A percentile compares a stretch with the other conserved stretches of the same genome.
phyloP scores from a whole-genome alignment of 2,329 filamentous ascomycete genomes.

The Trichoderma semiorbis region DNA sequence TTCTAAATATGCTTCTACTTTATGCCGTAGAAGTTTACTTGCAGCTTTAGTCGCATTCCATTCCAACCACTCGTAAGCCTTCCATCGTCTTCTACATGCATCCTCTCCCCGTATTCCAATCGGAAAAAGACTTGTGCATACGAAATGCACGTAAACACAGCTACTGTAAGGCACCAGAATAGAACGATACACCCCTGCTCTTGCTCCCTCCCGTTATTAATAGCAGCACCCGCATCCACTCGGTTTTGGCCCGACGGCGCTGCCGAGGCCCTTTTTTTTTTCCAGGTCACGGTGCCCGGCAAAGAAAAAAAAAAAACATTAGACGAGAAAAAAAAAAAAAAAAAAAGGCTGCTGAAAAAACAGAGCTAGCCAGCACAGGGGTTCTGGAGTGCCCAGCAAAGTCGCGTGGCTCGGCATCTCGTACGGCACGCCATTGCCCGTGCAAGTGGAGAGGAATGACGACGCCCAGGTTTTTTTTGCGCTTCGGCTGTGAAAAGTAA shows the following conservation, averaged over 20 bases:
- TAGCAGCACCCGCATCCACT: constrained; percentile 7
- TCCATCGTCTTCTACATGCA: background rate
- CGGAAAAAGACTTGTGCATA: background rate
- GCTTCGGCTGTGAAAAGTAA: background rate
- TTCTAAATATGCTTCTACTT: background rate
- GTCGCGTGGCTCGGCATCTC: constrained; percentile 1
- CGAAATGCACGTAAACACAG: background rate
- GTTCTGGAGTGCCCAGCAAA: background rate
- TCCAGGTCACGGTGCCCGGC: background rate
- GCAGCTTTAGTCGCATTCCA: background rate
- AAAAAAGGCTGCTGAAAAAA: background rate
- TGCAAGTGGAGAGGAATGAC: background rate
- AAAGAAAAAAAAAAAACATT: background rate
- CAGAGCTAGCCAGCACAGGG: background rate
- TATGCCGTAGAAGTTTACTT: background rate
- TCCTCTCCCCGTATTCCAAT: background rate
- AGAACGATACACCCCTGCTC: background rate
- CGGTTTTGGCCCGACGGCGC: background rate
- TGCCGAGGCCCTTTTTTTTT: background rate
- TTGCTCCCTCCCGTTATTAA: constrained; percentile 2
- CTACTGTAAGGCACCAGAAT: background rate
- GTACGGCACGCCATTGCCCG: background rate
- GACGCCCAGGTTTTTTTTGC: background rate
- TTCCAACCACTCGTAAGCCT: background rate
- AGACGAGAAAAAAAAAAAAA: background rate